phyloP scores from a whole-genome alignment of 345 rosid species.

The Gossypium stocksii region DNA sequence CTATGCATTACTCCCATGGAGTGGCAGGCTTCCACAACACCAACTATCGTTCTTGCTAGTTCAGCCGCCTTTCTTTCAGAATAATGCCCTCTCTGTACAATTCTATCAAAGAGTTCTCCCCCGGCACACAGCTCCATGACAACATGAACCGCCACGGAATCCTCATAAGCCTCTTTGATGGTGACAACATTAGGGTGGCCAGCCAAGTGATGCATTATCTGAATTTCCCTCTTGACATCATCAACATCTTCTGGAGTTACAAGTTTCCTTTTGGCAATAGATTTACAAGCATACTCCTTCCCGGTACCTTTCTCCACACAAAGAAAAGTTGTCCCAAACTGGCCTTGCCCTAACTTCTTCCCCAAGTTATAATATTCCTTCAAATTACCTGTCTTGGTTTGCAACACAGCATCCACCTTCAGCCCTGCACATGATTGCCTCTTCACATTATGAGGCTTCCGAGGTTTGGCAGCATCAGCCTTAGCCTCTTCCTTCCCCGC shows the following conservation, averaged over 20 bases:
- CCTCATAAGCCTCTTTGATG: slow-evolving; percentile 84
- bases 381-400: slow-evolving; percentile 56
- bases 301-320: slow-evolving; percentile 71
- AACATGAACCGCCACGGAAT: slow-evolving; percentile 75
- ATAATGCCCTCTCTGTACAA: slow-evolving; percentile 73
- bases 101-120: slow-evolving; percentile 91
- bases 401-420: slow-evolving; percentile 50
- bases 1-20: slow-evolving; percentile 81
- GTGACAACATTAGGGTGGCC: slow-evolving; percentile 67
- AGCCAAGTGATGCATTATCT: slow-evolving; percentile 80
- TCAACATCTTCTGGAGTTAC: slow-evolving; percentile 60
- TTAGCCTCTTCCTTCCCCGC: slow-evolving; percentile 11
- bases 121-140: slow-evolving; percentile 93
- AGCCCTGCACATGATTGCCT: slow-evolving; percentile 60
- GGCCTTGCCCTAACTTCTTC: slow-evolving; percentile 78
- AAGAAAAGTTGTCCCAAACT: slow-evolving; percentile 82
- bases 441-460: slow-evolving; percentile 43
- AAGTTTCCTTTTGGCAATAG: slow-evolving; percentile 80
- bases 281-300: slow-evolving; percentile 78
- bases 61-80: slow-evolving; percentile 69
- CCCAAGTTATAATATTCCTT: slow-evolving; percentile 66
- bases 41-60: slow-evolving; percentile 60
- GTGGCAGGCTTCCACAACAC: slow-evolving; percentile 72
- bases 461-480: slow-evolving; percentile 23
- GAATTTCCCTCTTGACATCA: slow-evolving; percentile 87